Evolutionary conservation across 2,329 filamentous ascomycete genomes (phyloP).

Genomic region (Pseudocercospora macadamiae): DNA sequence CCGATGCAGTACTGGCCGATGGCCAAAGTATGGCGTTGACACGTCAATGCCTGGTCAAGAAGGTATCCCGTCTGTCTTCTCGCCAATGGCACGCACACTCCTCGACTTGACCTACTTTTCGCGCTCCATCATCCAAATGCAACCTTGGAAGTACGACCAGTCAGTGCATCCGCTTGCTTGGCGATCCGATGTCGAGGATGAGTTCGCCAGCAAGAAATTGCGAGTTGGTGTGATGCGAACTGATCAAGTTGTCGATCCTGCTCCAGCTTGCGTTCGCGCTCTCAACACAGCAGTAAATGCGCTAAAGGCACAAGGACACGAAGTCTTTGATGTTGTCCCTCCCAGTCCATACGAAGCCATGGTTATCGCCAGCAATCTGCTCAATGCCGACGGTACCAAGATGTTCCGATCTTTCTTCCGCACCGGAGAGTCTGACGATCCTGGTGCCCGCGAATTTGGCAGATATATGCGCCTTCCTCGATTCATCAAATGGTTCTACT

Average conservation of each 20-base stretch:
- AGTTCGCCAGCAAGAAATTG: conserved; percentile 64
- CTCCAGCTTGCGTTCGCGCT: conserved; percentile 79
- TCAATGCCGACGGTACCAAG: conserved; percentile 81
- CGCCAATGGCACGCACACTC: conserved; percentile 86
- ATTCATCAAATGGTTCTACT: conserved; percentile 81
- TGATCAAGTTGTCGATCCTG: conserved; percentile 76
- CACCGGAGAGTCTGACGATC: conserved; percentile 76
- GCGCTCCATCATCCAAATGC: conserved; percentile 73
- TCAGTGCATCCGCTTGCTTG: conserved; percentile 83
- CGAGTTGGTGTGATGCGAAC: conserved; percentile 76
- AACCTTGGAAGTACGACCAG: conserved; percentile 88
- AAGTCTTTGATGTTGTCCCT: conserved; percentile 64
- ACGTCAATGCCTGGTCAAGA: conserved; percentile 94
- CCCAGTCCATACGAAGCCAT: conserved; percentile 70
- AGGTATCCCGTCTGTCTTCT: conserved; percentile 84
- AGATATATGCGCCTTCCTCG: conserved; percentile 73
- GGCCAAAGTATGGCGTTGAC: conserved; percentile 80
- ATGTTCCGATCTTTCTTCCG: conserved; percentile 79
- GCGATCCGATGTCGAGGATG: conserved; percentile 65
- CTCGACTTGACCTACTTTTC: conserved; percentile 85
- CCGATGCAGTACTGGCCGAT: conserved; percentile 83
- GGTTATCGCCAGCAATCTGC: conserved; percentile 73
- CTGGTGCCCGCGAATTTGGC: conserved; percentile 74
- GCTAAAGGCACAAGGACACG: conserved; percentile 72
- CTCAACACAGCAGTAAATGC: conserved; percentile 71